Conservation (phyloP, 2,329 filamentous ascomycete genomes). For the Allantophomopsis lycopodina region DNA sequence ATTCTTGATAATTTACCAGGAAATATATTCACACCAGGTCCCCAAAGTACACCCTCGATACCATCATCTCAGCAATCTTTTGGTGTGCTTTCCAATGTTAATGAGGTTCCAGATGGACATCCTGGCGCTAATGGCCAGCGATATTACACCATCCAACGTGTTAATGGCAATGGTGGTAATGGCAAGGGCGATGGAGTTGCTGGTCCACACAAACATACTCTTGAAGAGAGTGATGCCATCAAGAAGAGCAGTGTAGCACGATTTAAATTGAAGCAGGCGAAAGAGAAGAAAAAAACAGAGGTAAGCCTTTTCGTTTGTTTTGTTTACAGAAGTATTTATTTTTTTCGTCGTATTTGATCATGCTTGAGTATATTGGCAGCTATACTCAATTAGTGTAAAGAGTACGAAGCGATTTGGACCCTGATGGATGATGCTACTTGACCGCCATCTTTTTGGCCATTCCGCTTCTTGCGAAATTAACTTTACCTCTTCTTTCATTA, state of each 20-base stretch:
- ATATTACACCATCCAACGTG: conserved; percentile 64
- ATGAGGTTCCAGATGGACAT: conserved; percentile 25
- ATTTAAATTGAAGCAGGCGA: conserved; percentile 47
- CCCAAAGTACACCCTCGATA: conserved; percentile 10
- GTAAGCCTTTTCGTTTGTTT: conserved; percentile 24
- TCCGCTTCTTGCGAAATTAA: too few relatives aligned
- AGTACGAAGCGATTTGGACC: background rate
- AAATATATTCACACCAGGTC: conserved; percentile 15
- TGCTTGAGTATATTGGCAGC: too few relatives aligned
- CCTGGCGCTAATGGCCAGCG: conserved; percentile 34
- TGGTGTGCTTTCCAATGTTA: conserved; percentile 26
- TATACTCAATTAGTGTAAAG: too few relatives aligned
- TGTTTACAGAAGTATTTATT: background rate
- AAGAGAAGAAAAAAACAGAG: conserved; percentile 46
- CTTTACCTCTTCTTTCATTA: too few relatives aligned
- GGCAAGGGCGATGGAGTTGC: conserved; percentile 56
- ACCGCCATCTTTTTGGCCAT: too few relatives aligned
- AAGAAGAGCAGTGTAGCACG: conserved; percentile 71
- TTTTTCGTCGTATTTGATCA: too few relatives aligned
- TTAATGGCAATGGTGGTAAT: conserved; percentile 64
- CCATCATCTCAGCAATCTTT: conserved; percentile 18
- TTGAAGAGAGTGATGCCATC: conserved; percentile 63
- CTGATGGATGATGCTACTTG: background rate
- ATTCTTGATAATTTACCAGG: conserved; percentile 9
- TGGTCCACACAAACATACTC: conserved; percentile 60